Percentiles rank a stretch among this genome's conserved stretches.
Evolutionary conservation across 306 rosid species (phyloP).

Genomic region (Begonia masoniana): DNA sequence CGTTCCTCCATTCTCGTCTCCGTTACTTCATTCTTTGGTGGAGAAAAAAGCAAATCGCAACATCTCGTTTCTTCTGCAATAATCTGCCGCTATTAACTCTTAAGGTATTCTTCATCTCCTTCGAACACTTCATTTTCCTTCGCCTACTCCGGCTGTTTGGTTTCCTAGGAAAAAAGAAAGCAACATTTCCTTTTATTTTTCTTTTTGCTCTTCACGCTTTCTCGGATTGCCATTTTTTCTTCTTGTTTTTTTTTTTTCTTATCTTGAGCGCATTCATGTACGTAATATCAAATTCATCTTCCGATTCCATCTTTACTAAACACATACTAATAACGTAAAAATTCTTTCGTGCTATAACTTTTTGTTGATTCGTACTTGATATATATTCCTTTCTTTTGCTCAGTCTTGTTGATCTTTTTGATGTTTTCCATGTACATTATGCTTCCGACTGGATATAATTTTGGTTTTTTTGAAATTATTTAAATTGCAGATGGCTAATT

Average conservation of each 20-base stretch:
- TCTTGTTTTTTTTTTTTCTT: not conserved
- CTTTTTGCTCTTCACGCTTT: too few relatives aligned
- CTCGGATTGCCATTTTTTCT: not conserved
- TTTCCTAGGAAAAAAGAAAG: not conserved
- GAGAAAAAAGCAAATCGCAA: too few relatives aligned
- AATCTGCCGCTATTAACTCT: conserved; percentile 2
- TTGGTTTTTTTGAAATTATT: too few relatives aligned
- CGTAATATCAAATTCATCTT: not conserved
- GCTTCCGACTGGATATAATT: too few relatives aligned
- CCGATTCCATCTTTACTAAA: not conserved
- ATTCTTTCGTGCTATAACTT: too few relatives aligned
- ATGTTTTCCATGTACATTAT: too few relatives aligned
- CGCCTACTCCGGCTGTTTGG: conserved; percentile 1
- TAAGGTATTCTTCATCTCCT: conserved; percentile 1
- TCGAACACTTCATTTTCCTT: not conserved
- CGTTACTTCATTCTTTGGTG: too few relatives aligned
- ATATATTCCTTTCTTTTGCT: too few relatives aligned
- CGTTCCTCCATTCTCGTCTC: too few relatives aligned
- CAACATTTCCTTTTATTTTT: not conserved
- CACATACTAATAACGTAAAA: not conserved
- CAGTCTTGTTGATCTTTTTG: too few relatives aligned
- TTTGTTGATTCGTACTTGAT: too few relatives aligned
- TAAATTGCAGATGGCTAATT: too few relatives aligned
- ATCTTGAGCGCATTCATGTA: not conserved
- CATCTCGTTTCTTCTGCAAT: conserved; percentile 1